A percentile compares a stretch with the other conserved stretches of the same genome.
Conservation (phyloP, 2,329 filamentous ascomycete species). For the Xylaria sp. region DNA sequence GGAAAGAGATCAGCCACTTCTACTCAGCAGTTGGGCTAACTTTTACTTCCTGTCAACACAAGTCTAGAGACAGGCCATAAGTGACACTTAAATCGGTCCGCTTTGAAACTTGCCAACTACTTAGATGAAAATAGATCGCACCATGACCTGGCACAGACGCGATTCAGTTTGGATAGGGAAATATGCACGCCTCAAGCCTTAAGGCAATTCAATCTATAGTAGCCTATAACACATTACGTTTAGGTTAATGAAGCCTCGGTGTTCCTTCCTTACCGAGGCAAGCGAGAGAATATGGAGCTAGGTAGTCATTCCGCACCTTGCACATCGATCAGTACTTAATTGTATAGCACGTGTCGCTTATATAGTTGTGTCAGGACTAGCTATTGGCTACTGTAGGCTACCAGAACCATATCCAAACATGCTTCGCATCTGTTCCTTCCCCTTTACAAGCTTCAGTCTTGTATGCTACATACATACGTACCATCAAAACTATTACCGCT, state of each 20-base stretch:
- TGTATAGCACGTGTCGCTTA: too few relatives aligned
- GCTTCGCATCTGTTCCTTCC: too few relatives aligned
- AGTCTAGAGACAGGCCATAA: not conserved
- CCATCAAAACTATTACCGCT: too few relatives aligned
- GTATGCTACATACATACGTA: too few relatives aligned
- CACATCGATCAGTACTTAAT: not conserved
- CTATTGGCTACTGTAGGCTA: too few relatives aligned
- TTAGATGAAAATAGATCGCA: conserved; percentile 6
- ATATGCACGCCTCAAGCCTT: not conserved
- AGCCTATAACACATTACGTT: too few relatives aligned
- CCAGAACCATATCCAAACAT: too few relatives aligned
- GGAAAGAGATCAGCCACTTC: conserved; percentile 26
- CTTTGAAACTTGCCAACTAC: not conserved
- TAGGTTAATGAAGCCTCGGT: not conserved
- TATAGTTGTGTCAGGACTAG: too few relatives aligned
- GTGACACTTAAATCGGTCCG: conserved; percentile 1
- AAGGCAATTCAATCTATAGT: too few relatives aligned
- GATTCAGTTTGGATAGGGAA: not conserved
- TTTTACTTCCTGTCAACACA: conserved; percentile 15
- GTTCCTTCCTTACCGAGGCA: not conserved
- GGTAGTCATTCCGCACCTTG: not conserved
- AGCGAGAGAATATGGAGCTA: not conserved
- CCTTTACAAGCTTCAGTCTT: too few relatives aligned
- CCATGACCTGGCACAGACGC: not conserved
- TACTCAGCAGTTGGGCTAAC: conserved; percentile 1